phyloP scores from a whole-genome alignment of 2,329 filamentous ascomycete species.

The Alternaria sp. region DNA sequence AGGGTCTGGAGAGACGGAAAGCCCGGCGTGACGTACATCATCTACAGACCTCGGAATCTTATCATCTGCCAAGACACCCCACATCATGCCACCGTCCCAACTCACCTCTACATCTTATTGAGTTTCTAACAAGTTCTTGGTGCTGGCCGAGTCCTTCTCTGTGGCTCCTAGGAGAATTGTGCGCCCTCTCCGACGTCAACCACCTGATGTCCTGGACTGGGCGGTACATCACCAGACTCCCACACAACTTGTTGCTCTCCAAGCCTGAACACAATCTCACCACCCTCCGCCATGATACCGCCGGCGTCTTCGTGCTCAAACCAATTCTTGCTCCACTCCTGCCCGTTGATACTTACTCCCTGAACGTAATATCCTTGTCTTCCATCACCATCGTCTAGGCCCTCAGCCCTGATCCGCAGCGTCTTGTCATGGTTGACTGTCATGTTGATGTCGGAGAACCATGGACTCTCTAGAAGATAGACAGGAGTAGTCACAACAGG shows the following conservation, averaged over 20 bases:
- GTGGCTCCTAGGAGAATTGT: neutral
- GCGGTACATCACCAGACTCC: constrained; percentile 46
- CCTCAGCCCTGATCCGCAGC: constrained; percentile 58
- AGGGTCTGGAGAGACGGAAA: constrained; percentile 8
- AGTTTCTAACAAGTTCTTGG: neutral
- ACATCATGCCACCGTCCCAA: neutral
- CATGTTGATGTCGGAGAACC: constrained; percentile 54
- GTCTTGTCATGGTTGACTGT: constrained; percentile 48
- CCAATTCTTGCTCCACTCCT: constrained; percentile 64
- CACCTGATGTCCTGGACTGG: constrained; percentile 45
- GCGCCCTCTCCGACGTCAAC: constrained; percentile 28
- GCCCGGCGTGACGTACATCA: constrained; percentile 11
- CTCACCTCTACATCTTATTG: neutral
- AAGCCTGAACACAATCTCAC: constrained; percentile 46
- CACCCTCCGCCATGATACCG: constrained; percentile 45
- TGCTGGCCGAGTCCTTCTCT: neutral
- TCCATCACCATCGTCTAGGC: constrained; percentile 52
- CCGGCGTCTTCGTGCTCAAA: constrained; percentile 61
- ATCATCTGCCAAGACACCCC: neutral
- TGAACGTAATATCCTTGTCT: constrained; percentile 62
- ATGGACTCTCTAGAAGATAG: constrained; percentile 58
- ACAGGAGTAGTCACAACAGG: constrained; percentile 59
- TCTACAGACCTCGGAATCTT: neutral
- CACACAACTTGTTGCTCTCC: constrained; percentile 39
- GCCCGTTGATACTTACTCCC: constrained; percentile 62